Percentiles rank a stretch among this genome's conserved stretches.
These are phyloP conservation scores for Candida anglica DNA, from an alignment of 805 yeast genomes.

Conservation along the genomic window DNA sequence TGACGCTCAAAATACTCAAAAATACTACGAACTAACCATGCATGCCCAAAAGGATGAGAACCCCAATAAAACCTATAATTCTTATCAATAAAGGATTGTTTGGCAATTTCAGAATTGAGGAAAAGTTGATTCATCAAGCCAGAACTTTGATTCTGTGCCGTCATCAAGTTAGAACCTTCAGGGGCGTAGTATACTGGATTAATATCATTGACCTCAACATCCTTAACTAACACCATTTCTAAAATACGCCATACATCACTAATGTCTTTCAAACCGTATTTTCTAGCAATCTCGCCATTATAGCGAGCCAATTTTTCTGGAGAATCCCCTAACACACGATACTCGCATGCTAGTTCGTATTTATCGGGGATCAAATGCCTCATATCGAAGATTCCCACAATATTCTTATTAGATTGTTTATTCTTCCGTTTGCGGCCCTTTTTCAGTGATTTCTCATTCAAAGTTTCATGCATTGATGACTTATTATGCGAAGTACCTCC, in stretches of 20 bases:
- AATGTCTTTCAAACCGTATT: conserved; percentile 56
- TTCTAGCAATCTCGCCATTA: conserved; percentile 68
- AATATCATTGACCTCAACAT: conserved; percentile 20
- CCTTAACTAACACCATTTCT: conserved; percentile 43
- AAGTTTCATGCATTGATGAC: conserved; percentile 31
- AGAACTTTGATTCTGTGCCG: conserved; percentile 1
- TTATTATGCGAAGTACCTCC: conserved; percentile 30
- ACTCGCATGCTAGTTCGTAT: conserved; percentile 64
- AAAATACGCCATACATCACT: conserved; percentile 74
- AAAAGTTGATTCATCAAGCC: conserved; percentile 6
- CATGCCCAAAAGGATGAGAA: conserved; percentile 68
- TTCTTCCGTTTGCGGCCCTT: conserved; percentile 11
- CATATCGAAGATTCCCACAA: conserved; percentile 64
- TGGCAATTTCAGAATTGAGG: conserved; percentile 6
- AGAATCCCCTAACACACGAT: conserved; percentile 57
- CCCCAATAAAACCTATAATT: conserved; percentile 63
- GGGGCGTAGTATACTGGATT: conserved; percentile 9
- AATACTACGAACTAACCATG: conserved; percentile 60
- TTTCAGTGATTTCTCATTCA: too few relatives aligned
- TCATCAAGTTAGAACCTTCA: conserved; percentile 3
- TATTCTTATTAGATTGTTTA: conserved; percentile 32
- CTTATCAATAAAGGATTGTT: conserved; percentile 6
- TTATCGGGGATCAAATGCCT: conserved; percentile 71
- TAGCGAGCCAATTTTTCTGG: conserved; percentile 64
- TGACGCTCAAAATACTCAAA: conserved; percentile 58